Base-by-base conservation (phyloP, 164 flowering plant genomes). In the Piper betle region DNA sequence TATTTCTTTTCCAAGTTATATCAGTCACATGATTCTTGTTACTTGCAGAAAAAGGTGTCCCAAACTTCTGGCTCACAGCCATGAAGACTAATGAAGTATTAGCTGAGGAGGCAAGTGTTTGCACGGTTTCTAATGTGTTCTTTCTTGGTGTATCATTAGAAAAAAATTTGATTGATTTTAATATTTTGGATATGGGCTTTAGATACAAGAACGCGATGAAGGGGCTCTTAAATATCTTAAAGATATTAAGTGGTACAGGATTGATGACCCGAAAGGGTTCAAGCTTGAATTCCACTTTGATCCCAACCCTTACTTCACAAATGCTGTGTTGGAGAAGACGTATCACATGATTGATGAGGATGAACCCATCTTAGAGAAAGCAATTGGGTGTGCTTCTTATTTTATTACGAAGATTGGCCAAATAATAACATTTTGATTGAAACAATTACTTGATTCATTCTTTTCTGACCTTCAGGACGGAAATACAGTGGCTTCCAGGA, bases 331-430 rank as follows among this genome's bases (percentile, higher is more conserved):
- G 73, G 81, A 86, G 15, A 91, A 91, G 74, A 86, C 81, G 6
- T 91, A 91, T 70, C 91, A 87, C 74, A 83, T 91, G 97, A 82
- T 88, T 48, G 97, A 91, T 67, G 96, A 88, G 18, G 97, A 91
- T 69, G 97, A 88, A 43, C 97, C 97, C 42, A 83, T 91, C 61
- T 68, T 91, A 8, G 97, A 91, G 77, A 88, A 88, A 73, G 97
- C 97, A 17, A 84, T 88, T 7, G 97, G 97, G 97, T 90, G 72
- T 70, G 5, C 58, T 1, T 66, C 4, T 56, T 1, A 4, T 33
- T 1, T 9, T 25, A 4, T 33, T 25, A 33, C 57, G 9, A 54
- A 13, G 1, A 13, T 12, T 15, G 15, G 2, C n/a, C 7, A 12
- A 1, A 37, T 19, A 56, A 17, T 33, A 19, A 10, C 11, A 4